Evolutionary conservation across 148 eudicot genomes (phyloP), one percentile per base, ranked within the genome.

Genomic region (Camellia lanceoleosa): DNA sequence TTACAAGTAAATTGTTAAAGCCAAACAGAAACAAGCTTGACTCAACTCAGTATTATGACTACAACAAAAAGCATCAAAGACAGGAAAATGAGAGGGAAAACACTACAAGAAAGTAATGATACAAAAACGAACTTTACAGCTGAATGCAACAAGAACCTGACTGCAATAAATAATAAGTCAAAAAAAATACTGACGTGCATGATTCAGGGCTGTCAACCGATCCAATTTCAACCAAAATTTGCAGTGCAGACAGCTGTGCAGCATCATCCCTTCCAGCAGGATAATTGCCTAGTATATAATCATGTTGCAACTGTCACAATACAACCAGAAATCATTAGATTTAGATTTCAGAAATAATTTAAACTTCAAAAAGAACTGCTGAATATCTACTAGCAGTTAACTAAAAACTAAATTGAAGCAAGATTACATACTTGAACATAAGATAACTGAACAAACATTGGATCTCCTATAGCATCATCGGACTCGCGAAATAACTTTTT

Each of bases 251-350:
- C 60, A 96, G 73, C 77, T 96, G 98, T 69, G 95, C 98, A 52
- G 99, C 93, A 82, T 96, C 99, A 80, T 92, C 98, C 85, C 90
- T 94, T 84, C 99, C 99, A 81, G 94, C 95, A 68, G 99, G 99
- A 84, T 96, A 96, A 82, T 96, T 94, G 41, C 99, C 99, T 86
- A 89, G 63, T 81, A 96, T 90, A 88, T 94, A 96, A 87, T 96
- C 99, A 84, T 96, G 94, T 94, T 96, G 99, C 78, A 93, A 76
- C 98, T 95, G 87, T 72, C 81, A 76, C 49, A 75, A 67, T 58
- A 68, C 19, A 49, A 61, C 46, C 67, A 44, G 42, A 47, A 76
- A 60, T 0, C 64, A 81, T 23, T 54, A 71, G 47, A 81, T 54
- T 47, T 46, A 20, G 59, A 14, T 16, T 15, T 77, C 30, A 74